Base-by-base conservation (phyloP, 106 monocot species). In the Ottelia alismoides region DNA sequence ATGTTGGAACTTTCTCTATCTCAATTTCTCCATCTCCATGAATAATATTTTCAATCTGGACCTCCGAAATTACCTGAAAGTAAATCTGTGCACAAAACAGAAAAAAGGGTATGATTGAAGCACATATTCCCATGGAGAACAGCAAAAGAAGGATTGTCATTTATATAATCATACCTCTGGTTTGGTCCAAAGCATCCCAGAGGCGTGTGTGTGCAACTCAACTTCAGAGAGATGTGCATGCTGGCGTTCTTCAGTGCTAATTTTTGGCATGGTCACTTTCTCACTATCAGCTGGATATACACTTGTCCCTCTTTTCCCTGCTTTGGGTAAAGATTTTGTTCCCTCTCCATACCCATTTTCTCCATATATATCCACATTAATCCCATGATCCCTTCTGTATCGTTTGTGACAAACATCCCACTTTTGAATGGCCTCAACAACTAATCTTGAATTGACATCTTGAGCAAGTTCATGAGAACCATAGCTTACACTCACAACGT, bases 321-420 rank as follows among this genome's bases (percentile, higher is more conserved):
- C 76, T 71, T 78, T 88, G 29, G 68, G 74, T 17, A 75, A 64
- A 74, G 70, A 32, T 45, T 70, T 78, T 1, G 57, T 47, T 52
- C 44, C 66, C 30, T 78, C 80, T 49, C 65, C 87, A 72, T 65
- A 72, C 28, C 72, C 72, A 71, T 80, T 81, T 61, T 88, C 88
- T 54, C 81, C 73, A 78, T 88, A 88, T 11, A 78, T 76, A 60
- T 92, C 84, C 49, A 78, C 49, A 76, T 52, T 80, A 46, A 81
- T 75, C 19, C 49, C 68, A 7, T 65, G 56, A 67, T 88, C 84
- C 62, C 80, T 83, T 76, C 88, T 80, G 27, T 78, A 88, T 47
- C 57, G 55, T 55, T 76, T 93, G 53, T 84, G 66, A 54, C 93
- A 94, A 44, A 94, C 51, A 74, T 94, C 93, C 93, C 93, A 94